Percentiles rank a stretch among this genome's conserved stretches.
Evolutionary conservation across 1,284 basidiomycete species (phyloP).

Genomic region (Boletellus sp.): DNA sequence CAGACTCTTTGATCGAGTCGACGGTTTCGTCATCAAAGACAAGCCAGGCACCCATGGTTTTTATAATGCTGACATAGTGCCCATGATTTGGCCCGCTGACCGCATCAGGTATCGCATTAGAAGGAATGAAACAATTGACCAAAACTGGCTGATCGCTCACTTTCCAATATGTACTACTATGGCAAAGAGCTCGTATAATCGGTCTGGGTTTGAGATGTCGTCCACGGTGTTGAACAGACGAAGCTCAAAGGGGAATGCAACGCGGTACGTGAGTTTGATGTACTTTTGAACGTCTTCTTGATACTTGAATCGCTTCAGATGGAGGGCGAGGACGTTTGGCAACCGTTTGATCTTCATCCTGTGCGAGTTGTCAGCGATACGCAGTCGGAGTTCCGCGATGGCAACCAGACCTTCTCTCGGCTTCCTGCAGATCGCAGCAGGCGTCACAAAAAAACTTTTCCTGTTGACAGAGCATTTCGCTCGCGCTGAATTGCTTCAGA

Average conservation of each 20-base stretch:
- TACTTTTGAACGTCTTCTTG: constrained; percentile 86
- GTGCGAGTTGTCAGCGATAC: constrained; percentile 10
- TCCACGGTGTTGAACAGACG: constrained; percentile 97
- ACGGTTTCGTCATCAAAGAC: constrained; percentile 96
- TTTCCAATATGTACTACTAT: constrained; percentile 97
- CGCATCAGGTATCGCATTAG: constrained; percentile 21
- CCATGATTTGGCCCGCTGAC: constrained; percentile 91
- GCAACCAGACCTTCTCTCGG: constrained; percentile 79
- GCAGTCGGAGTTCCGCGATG: neutral
- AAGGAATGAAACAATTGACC: neutral
- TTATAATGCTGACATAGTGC: constrained; percentile 95
- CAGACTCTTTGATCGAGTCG: constrained; percentile 80
- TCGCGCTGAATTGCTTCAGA: constrained; percentile 92
- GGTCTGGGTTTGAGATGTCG: constrained; percentile 83
- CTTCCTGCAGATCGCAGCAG: constrained; percentile 95
- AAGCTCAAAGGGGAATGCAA: constrained; percentile 93
- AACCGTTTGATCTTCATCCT: constrained; percentile 98
- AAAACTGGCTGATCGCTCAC: constrained; percentile 48
- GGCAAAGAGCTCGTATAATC: constrained; percentile 91
- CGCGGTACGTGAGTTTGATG: constrained; percentile 93
- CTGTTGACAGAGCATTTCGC: constrained; percentile 95
- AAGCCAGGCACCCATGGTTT: constrained; percentile 82
- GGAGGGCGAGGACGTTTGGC: constrained; percentile 90
- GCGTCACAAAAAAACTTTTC: constrained; percentile 99
- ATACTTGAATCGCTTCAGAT: constrained; percentile 97